phyloP scores from a whole-genome alignment of 1,284 basidiomycete species.

The Boletellus deceptivus region DNA sequence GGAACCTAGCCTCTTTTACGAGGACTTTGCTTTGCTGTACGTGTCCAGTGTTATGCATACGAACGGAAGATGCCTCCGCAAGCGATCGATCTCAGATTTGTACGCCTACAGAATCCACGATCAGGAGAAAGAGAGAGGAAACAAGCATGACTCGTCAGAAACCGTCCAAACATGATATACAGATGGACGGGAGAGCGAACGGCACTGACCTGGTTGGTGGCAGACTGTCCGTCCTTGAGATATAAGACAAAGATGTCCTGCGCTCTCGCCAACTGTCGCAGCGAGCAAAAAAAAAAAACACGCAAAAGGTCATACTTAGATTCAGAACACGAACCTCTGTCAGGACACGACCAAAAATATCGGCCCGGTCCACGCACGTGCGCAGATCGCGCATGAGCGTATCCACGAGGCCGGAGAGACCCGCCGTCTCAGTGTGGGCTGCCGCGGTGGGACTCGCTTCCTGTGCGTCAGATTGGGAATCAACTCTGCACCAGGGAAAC shows the following conservation, averaged over 20 bases:
- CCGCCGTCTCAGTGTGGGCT: neutral
- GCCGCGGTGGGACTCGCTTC: neutral
- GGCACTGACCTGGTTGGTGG: conserved; percentile 9
- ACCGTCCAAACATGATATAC: neutral
- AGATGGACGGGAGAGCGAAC: no score
- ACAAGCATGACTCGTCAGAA: neutral
- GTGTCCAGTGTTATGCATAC: conserved; percentile 18
- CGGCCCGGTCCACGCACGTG: conserved; percentile 7
- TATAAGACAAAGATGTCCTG: conserved; percentile 18
- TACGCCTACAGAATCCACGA: conserved; percentile 12
- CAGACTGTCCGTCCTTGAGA: conserved; percentile 21
- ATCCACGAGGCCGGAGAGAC: conserved; percentile 2
- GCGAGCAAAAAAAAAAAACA: no score
- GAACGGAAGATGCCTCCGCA: conserved; percentile 11
- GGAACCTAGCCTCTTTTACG: neutral
- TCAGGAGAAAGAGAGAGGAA: neutral
- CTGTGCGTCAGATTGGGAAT: no score
- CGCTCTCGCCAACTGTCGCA: conserved; percentile 11
- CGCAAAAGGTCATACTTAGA: neutral
- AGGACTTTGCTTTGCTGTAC: conserved; percentile 15
- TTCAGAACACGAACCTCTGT: conserved; percentile 12
- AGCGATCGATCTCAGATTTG: conserved; percentile 15
- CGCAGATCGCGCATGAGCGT: conserved; percentile 12
- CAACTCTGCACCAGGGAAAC: conserved; percentile 1
- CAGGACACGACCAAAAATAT: conserved; percentile 14